Base-by-base conservation (phyloP, 495 filamentous ascomycete genomes). In the Xanthoparmelia taractica region DNA sequence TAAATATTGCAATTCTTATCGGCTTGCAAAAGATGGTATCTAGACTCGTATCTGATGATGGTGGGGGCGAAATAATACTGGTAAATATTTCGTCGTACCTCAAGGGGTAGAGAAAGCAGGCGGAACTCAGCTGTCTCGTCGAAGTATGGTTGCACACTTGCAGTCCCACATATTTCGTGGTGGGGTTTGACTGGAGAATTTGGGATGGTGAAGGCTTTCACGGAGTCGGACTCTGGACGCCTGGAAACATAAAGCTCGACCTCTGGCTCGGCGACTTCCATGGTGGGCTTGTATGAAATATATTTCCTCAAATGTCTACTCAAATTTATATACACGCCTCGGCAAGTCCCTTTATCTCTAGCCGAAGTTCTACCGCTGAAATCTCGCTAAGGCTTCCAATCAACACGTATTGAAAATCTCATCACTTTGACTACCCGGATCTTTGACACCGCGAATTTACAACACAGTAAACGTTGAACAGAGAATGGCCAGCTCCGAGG, bases 381-480 rank as follows among this genome's bases (percentile, higher is more conserved):
- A 36, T 10, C 34, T 36, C 34, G 34, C 34, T 36, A 36, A 36
- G 31, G 48, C 13, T 25, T 52, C 48, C 48, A 52, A 52, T 52
- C 27, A 52, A 31, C 48, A 31, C 23, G 12, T 48, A 2, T 52
- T 37, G n/a, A 33, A 34, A 31, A 41, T 38, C 12, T 41, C 50
- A 63, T 66, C 64, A 66, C 64, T 38, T 34, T 47, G 17, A 57
- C 43, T 63, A 66, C 64, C 64, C 64, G 60, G 45, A 54, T 43
- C 23, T 20, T 63, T 27, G 15, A 45, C 31, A 1, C 18, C 18
- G 8, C 20, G 10, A 59, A 41, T 15, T 23, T 34, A 12, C 17
- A 34, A 62, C 20, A 25, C 36, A 29, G 23, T 34, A 57, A 58
- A 25, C 60, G 47, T 33, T 54, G 10, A 2, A 59, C n/a, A 29